Base-by-base conservation (phyloP, 306 rosid genomes). In the Pterocarpus macrocarpus region DNA sequence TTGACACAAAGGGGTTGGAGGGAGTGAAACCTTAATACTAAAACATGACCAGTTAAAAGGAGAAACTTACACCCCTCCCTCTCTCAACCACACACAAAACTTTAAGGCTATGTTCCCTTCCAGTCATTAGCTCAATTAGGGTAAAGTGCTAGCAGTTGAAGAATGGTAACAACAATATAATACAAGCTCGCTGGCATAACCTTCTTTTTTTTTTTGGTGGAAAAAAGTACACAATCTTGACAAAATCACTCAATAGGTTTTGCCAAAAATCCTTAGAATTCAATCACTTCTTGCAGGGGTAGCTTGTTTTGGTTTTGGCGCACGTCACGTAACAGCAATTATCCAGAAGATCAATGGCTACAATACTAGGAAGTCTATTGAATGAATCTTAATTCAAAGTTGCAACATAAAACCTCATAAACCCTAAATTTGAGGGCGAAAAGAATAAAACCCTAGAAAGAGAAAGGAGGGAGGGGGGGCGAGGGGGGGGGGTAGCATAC, bases 401-500 rank as follows among this genome's bases (percentile, higher is more conserved):
- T 59, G 61, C 58, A 52, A 14, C 5, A n/a, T 0, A 66, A 66
- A 61, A 38, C 36, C 22, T 10, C 30, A 64, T 12, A 65, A 77
- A 77, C 61, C 77, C 79, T 64, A 85, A 55, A 55, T 2, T 16
- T 5, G 61, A 55, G 8, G 58, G 8, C 30, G 28, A 34, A 41
- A 64, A 17, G 9, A 11, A 55, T 10, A 36, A 61, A 72, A 80
- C 82, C 85, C 64, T 72, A 73, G 73, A 30, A 11, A 79, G 65
- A 58, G 34, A 1, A 36, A 5, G 56, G 56, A 7, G 4, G 3
- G 52, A 12, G 8, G 52, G 15, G 8, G 15, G 28, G 28, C 28
- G 28, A 22, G 28, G 28, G 28, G 28, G 28, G 28, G 28, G 28
- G 28, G 28, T 22, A 5, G 9, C 1, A 10, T 86, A 95, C 99